These are phyloP conservation scores for Allium cepa DNA, from an alignment of 106 monocot genomes.

Conservation along the genomic window DNA sequence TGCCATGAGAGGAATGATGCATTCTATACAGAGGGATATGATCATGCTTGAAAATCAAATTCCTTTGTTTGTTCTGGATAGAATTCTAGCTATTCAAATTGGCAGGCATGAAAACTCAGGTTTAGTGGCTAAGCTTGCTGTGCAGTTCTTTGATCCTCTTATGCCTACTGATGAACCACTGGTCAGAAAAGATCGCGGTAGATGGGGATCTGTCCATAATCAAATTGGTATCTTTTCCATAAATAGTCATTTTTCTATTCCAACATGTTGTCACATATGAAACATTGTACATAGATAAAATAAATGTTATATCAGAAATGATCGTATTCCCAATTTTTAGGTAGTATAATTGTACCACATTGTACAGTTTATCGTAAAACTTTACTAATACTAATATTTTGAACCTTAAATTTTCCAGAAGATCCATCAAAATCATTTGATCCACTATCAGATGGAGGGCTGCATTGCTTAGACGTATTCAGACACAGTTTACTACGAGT, in stretches of 20 bases:
- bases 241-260: no score
- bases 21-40: conserved; percentile 67
- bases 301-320: no score
- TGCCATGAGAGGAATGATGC: conserved; percentile 63
- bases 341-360: no score
- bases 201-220: not conserved
- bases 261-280: no score
- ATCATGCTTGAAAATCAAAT: conserved; percentile 90
- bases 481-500: conserved; percentile 39
- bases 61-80: conserved; percentile 75
- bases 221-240: conserved; percentile 13
- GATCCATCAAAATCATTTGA: conserved; percentile 13
- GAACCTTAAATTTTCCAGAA: not conserved
- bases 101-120: conserved; percentile 25
- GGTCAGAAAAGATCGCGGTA: conserved; percentile 10
- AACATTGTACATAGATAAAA: no score
- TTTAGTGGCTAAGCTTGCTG: conserved; percentile 34
- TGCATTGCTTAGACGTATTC: conserved; percentile 81
- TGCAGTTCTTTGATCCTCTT: conserved; percentile 71
- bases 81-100: conserved; percentile 45
- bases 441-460: conserved; percentile 34
- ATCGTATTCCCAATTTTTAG: no score
- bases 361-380: no score
- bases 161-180: conserved; percentile 67
- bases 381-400: no score